phyloP scores from a whole-genome alignment of 495 filamentous ascomycete species.

The Tuber brumale region DNA sequence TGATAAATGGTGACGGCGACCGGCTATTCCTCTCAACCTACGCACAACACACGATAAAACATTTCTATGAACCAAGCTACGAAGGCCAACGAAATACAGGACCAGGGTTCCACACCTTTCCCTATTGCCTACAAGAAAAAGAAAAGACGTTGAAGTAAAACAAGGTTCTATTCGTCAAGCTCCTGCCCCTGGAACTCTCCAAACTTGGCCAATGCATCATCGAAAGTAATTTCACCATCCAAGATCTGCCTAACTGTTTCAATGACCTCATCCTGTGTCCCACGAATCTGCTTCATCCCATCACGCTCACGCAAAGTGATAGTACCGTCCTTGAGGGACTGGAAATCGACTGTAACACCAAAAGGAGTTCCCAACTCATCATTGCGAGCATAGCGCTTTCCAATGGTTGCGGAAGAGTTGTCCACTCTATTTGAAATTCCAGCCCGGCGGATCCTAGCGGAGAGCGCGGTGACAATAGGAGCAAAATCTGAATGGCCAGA shows the following conservation, averaged over 20 bases:
- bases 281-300: conserved; percentile 64
- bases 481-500: conserved; percentile 57
- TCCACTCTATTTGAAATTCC: conserved; percentile 63
- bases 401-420: conserved; percentile 62
- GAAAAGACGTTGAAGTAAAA: background rate
- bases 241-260: conserved; percentile 52
- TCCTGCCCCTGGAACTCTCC: conserved; percentile 65
- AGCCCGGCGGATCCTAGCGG: conserved; percentile 53
- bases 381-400: conserved; percentile 67
- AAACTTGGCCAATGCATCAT: conserved; percentile 50
- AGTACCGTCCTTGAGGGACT: conserved; percentile 62
- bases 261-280: conserved; percentile 56
- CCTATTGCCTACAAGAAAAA: background rate
- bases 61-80: background rate
- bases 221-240: conserved; percentile 30
- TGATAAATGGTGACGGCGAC: too few species aligned
- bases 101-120: background rate
- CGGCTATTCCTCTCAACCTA: too few species aligned
- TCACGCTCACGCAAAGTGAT: conserved; percentile 69
- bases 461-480: conserved; percentile 53
- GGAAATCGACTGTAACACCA: conserved; percentile 67
- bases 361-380: conserved; percentile 68
- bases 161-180: conserved; percentile 44
- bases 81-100: background rate
- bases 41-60: background rate